These are phyloP conservation scores for Phytopythium kandeliae DNA, from an alignment of 352 stramenopile genomes.

Conservation along the genomic window DNA sequence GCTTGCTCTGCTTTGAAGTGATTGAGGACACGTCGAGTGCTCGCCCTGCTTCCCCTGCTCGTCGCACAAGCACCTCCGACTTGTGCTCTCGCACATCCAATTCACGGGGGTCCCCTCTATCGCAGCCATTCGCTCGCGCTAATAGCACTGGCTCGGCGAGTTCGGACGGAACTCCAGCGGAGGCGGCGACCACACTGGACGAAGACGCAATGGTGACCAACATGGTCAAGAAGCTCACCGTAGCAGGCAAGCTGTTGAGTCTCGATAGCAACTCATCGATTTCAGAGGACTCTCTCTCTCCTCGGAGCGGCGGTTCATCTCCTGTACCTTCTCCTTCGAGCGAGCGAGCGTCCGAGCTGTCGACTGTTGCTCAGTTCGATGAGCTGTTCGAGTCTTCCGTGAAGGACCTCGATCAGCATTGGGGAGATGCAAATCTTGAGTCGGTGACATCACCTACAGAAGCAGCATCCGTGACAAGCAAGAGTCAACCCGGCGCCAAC, in stretches of 20 bases:
- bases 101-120: not conserved
- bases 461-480: slow-evolving; percentile 11
- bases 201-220: slow-evolving; percentile 41
- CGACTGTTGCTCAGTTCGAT: not conserved
- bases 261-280: slow-evolving; percentile 19
- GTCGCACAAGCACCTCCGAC: not conserved
- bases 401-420: slow-evolving; percentile 1
- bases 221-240: slow-evolving; percentile 52
- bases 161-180: slow-evolving; percentile 13
- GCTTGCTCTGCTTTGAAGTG: slow-evolving; percentile 74
- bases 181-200: slow-evolving; percentile 17
- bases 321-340: not conserved
- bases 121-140: slow-evolving; percentile 1
- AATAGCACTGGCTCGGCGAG: slow-evolving; percentile 9
- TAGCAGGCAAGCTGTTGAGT: slow-evolving; percentile 56
- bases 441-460: not conserved
- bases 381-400: slow-evolving; percentile 1
- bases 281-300: slow-evolving; percentile 12
- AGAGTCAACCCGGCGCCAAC: too few species aligned
- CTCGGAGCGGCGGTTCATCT: not conserved
- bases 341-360: slow-evolving; percentile 1
- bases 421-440: not conserved
- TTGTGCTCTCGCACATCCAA: not conserved
- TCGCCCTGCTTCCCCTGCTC: not conserved
- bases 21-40: slow-evolving; percentile 53